Evolutionary conservation across 2,329 filamentous ascomycete species (phyloP), one percentile per base, ranked within the genome.

Genomic region (Penicillium sp.): DNA sequence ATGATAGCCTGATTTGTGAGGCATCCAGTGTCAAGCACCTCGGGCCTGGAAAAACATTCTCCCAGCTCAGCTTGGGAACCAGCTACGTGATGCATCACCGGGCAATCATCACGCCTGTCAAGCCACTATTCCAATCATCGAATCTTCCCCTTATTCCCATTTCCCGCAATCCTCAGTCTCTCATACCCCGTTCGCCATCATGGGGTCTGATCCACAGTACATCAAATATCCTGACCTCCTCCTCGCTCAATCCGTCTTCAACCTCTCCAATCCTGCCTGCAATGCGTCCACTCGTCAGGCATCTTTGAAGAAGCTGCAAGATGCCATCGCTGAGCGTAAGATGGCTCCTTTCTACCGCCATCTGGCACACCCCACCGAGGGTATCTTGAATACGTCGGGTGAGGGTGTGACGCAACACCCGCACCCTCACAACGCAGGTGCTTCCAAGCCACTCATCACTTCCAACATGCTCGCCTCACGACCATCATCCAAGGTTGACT

Each of bases 381-480:
- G 90, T 52, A 84, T 93, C 54, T 74, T 95, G 66, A 95, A 95
- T 68, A 75, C 76, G 46, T 73, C 83, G 36, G 87, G 87, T 55
- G 88, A 94, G 66, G 75, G 78, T 50, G 69, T 73, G 49, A 64
- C 74, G 58, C 69, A 73, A 59, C 65, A 78, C 73, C 58, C 73
- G 71, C 56, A 58, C 73, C 57, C 73, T 71, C 57, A 58, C 36
- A 54, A 51, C 37, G 51, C 52, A 39, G 58, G 54, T 36, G 50
- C 51, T 79, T 52, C 76, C 58, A 66, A 76, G 68, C 59, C 72
- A 56, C 59, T 73, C 58, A 83, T 88, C 70, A 75, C 82, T 48
- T 83, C 82, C 38, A 86, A 84, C 65, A 82, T 94, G 78, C 78
- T 93, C 55, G 86, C 88, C 48, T 85, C 81, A 63, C 84, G 82